Percentiles rank a stretch among this genome's conserved stretches.
Conservation (phyloP, 306 rosid genomes). For the Casuarina glauca region DNA sequence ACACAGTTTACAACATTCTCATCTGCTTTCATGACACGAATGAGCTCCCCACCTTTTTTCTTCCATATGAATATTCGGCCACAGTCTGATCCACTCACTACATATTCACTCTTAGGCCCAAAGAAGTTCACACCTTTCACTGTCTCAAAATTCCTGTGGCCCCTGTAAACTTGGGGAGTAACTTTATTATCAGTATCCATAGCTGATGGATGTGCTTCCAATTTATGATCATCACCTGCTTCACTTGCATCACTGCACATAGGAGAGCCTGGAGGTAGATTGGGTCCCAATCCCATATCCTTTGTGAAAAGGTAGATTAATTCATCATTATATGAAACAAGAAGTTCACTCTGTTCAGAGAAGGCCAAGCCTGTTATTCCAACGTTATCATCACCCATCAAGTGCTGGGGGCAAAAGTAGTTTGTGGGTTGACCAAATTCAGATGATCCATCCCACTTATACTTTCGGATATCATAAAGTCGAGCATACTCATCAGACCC, state of each 20-base stretch:
- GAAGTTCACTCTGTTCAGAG: constrained; percentile 92
- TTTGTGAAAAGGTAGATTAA: constrained; percentile 74
- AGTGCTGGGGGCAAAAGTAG: constrained; percentile 76
- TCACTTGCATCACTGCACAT: constrained; percentile 60
- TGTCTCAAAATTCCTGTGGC: constrained; percentile 77
- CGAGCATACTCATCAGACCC: constrained; percentile 82
- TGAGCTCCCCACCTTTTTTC: constrained; percentile 78
- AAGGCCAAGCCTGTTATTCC: constrained; percentile 97
- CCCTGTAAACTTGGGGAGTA: constrained; percentile 76
- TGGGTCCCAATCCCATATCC: constrained; percentile 83
- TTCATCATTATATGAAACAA: constrained; percentile 82
- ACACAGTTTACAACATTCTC: constrained; percentile 81
- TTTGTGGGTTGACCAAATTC: constrained; percentile 64
- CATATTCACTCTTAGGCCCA: constrained; percentile 92
- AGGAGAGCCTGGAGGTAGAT: constrained; percentile 50
- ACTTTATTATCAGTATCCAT: constrained; percentile 42
- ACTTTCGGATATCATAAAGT: constrained; percentile 84
- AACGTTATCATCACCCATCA: constrained; percentile 58
- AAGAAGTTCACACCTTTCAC: constrained; percentile 92
- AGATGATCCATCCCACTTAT: constrained; percentile 72
- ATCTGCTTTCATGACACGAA: constrained; percentile 96
- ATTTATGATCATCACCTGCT: constrained; percentile 39
- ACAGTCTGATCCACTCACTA: constrained; percentile 95
- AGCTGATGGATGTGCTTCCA: constrained; percentile 38
- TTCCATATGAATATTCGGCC: constrained; percentile 94